These are phyloP conservation scores for Hymenoscyphus fraxineus DNA, from an alignment of 2,329 filamentous ascomycete genomes.

Conservation along the genomic window DNA sequence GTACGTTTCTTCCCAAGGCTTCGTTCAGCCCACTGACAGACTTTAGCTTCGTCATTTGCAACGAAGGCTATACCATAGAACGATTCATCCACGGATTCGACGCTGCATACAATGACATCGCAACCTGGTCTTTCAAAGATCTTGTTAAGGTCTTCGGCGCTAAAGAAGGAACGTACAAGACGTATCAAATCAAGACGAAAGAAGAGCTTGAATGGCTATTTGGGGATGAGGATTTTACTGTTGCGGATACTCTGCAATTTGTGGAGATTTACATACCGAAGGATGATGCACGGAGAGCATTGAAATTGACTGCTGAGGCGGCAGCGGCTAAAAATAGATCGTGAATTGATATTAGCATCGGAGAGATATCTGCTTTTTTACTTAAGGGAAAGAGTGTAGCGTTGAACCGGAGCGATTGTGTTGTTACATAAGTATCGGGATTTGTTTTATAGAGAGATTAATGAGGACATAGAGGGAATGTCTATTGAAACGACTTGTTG, in stretches of 20 bases:
- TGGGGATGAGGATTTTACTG: conserved; percentile 59
- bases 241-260: conserved; percentile 56
- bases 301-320: conserved; percentile 68
- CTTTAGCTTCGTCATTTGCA: conserved; percentile 72
- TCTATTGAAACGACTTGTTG: too few relatives aligned
- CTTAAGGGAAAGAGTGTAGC: too few relatives aligned
- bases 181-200: conserved; percentile 66
- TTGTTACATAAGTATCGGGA: too few relatives aligned
- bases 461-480: too few relatives aligned
- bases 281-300: conserved; percentile 68
- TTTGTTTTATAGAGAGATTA: too few relatives aligned
- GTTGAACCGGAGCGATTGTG: too few relatives aligned
- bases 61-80: conserved; percentile 87
- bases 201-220: conserved; percentile 65
- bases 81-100: conserved; percentile 82
- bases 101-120: conserved; percentile 76
- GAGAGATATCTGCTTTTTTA: too few relatives aligned
- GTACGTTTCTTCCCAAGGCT: conserved; percentile 42
- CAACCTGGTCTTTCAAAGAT: conserved; percentile 68
- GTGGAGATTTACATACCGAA: conserved; percentile 80
- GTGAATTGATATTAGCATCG: too few relatives aligned
- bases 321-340: conserved; percentile 61
- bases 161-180: conserved; percentile 52
- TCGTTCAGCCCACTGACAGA: conserved; percentile 1
- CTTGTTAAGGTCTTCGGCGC: conserved; percentile 67